Base-by-base conservation (phyloP, 2,329 filamentous ascomycete species). In the Colletotrichum costaricense region DNA sequence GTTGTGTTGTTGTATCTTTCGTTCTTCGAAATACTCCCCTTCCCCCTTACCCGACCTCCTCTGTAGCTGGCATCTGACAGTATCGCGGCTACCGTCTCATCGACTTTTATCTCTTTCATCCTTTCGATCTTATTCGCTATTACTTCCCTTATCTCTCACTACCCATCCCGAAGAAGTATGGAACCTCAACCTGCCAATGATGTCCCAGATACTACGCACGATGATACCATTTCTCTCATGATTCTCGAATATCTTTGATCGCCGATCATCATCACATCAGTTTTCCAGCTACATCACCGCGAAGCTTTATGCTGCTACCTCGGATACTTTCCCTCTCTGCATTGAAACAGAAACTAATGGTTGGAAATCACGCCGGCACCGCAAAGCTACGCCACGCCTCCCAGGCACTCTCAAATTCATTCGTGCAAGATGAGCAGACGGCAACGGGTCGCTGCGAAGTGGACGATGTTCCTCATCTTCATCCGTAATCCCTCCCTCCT, bases 181-280 rank as follows among this genome's bases (percentile, higher is more conserved):
- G 71, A 73, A n/a, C 71, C 71, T 19, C 56, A 66, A 54, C 24
- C 56, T 16, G 28, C 26, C 14, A 57, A 38, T 28, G 56, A 70
- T 2, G 67, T 42, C 26, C 67, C 67, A 5, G 71, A 57, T 42
- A 73, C 71, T 33, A 71, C 58, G 12, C 71, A 73, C 46, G 71
- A 73, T 26, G 71, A 73, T n/a, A 71, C 67, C 26, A 73, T 73
- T 22, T 73, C 71, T 19, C 67, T 73, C 33, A 73, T 73, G 67
- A 70, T 73, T 11, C 67, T 70, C 46, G 67, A 58, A 11, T 73
- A 73, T n/a, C 19, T 73, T 12, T 73, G 62, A 19, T 12, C 46
- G n/a, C 5, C 4, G 38, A n/a, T 4, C 3, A 49, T 3, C 42
- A 8, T 7, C 42, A 9, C 42, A n/a, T 22, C 19, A 49, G 19